Evolutionary conservation across 192 early-diverging fungal genomes (phyloP), one percentile per base, ranked within the genome.

Genomic region (Mortierella hygrophila): DNA sequence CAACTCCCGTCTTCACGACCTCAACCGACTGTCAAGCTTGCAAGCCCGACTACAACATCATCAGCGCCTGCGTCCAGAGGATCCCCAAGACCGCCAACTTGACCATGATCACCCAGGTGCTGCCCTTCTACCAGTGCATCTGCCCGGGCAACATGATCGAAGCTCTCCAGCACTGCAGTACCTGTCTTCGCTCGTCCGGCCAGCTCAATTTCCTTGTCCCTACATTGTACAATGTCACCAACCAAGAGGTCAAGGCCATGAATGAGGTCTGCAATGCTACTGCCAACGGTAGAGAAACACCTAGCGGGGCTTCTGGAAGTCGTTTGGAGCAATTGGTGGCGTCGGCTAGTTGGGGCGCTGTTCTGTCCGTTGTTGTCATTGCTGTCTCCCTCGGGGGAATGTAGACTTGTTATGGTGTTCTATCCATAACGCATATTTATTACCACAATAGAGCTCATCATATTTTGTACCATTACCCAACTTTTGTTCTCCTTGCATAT

Each of bases 71-170:
- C 49, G 18, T 70, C 11, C 21, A 57, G 13, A 75, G 74, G 21
- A 44, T 86, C 70, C 84, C 79, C 1, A 26, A n/a, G 3, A 49
- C 57, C 21, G 79, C 23, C 63, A 86, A 86, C 55, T 26, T 86
- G 79, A 86, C 84, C 20, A 16, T 81, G 49, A 74, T 81, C 52
- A 74, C 72, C 47, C 84, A 86, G 52, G 79, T 81, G 20, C 32
- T 86, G 46, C 84, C 84, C 60, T 86, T 86, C 23, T 86, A 78
- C 26, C 52, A 63, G 16, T 86, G 84, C 40, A 77, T 79, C 49
- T 86, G 84, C 52, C 78, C 70, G 0, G 84, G 79, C 7, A 23
- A 18, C 29, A 6, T 60, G 55, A 68, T 82, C 32, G 76, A 74
- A 7, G 37, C 75, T 6, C 42, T 86, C 1, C 84, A 86, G 15